Conservation (phyloP, 768 basidiomycete genomes). For the Boletus barrowsii region DNA sequence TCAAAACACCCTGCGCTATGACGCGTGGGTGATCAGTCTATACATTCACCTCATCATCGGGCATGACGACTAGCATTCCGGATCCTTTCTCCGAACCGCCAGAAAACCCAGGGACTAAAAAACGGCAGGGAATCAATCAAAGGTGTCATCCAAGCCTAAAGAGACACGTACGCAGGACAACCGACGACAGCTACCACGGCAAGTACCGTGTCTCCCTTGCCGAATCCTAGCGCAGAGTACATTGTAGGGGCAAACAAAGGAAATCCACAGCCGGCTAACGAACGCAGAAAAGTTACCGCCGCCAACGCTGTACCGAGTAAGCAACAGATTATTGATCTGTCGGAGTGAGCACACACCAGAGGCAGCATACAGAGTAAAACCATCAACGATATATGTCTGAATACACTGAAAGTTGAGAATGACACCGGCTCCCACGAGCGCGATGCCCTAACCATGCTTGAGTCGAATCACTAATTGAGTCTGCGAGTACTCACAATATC, state of each 20-base stretch:
- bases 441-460: slow-evolving; percentile 45
- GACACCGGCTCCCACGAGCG: slow-evolving; percentile 51
- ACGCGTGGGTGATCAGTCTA: too few relatives aligned
- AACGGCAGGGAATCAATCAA: slow-evolving; percentile 33
- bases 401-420: slow-evolving; percentile 61
- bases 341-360: slow-evolving; percentile 43
- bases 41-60: neutral
- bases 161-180: slow-evolving; percentile 42
- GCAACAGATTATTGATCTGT: neutral
- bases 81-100: slow-evolving; percentile 48
- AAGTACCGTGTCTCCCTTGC: slow-evolving; percentile 65
- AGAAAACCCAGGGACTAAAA: slow-evolving; percentile 42
- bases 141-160: neutral
- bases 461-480: neutral
- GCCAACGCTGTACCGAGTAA: slow-evolving; percentile 50
- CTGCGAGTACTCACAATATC: slow-evolving; percentile 49
- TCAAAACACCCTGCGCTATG: too few relatives aligned
- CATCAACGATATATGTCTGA: slow-evolving; percentile 66
- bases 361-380: slow-evolving; percentile 64
- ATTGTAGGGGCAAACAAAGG: slow-evolving; percentile 75
- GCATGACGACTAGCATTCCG: slow-evolving; percentile 48
- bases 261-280: slow-evolving; percentile 69
- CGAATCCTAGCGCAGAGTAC: slow-evolving; percentile 64
- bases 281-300: slow-evolving; percentile 59
- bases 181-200: slow-evolving; percentile 60